Conservation (phyloP, 2,329 filamentous ascomycete genomes). For the Orbilia quercus region DNA sequence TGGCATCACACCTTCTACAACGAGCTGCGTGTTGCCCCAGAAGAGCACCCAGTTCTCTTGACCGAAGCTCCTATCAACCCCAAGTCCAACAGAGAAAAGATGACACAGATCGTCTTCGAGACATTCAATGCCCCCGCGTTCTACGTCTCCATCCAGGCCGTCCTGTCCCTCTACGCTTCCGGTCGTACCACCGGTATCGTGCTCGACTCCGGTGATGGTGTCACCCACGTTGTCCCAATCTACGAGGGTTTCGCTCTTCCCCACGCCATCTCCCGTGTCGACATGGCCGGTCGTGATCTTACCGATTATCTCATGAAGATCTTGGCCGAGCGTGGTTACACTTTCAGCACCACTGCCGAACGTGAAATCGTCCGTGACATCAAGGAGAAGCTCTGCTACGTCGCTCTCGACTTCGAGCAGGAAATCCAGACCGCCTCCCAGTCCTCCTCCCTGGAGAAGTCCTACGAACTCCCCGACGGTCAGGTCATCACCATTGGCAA, state of each 20-base stretch:
- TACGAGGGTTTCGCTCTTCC: slow-evolving; percentile 99
- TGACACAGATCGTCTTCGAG: slow-evolving; percentile 99
- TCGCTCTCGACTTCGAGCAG: slow-evolving; percentile 99
- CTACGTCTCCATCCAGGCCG: slow-evolving; percentile 99
- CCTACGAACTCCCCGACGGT: slow-evolving; percentile 98
- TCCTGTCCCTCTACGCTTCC: slow-evolving; percentile 98
- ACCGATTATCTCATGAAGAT: slow-evolving; percentile 99
- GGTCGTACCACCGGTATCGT: slow-evolving; percentile 99
- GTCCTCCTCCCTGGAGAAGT: slow-evolving; percentile 99
- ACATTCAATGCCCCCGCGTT: slow-evolving; percentile 99
- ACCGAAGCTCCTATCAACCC: slow-evolving; percentile 99
- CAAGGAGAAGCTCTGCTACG: slow-evolving; percentile 99
- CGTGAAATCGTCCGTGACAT: slow-evolving; percentile 99
- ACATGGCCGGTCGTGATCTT: slow-evolving; percentile 99
- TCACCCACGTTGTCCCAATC: slow-evolving; percentile 99
- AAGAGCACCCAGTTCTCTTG: slow-evolving; percentile 99
- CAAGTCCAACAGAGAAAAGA: slow-evolving; percentile 99
- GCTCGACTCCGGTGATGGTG: slow-evolving; percentile 99
- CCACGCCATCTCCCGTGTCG: slow-evolving; percentile 99
- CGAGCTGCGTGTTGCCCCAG: slow-evolving; percentile 98
- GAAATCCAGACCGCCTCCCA: slow-evolving; percentile 99
- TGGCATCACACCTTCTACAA: slow-evolving; percentile 99
- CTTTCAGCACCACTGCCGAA: slow-evolving; percentile 99
- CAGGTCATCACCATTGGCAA: slow-evolving; percentile 99
- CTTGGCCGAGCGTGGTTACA: slow-evolving; percentile 98